Evolutionary conservation across 495 filamentous ascomycete genomes (phyloP).

Genomic region (Aspergillus indologenus): DNA sequence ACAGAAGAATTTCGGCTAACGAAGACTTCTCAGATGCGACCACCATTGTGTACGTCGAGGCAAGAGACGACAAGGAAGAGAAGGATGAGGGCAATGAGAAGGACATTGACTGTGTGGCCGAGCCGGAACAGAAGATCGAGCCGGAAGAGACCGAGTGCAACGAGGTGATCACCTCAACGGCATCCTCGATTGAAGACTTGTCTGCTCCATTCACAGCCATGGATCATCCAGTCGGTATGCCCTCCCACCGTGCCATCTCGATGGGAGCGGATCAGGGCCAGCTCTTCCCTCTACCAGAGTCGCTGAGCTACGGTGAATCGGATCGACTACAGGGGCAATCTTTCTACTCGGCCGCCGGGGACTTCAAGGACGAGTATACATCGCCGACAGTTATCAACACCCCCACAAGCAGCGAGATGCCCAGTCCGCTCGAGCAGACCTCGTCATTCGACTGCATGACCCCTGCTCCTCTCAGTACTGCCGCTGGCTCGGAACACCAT

Average conservation of each 20-base stretch:
- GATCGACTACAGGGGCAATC: constrained; percentile 27
- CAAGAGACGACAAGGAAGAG: constrained; percentile 34
- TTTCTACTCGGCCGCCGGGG: constrained; percentile 30
- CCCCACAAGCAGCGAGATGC: constrained; percentile 27
- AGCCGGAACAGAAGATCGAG: constrained; percentile 25
- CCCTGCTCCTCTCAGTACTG: constrained; percentile 25
- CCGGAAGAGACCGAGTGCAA: constrained; percentile 25
- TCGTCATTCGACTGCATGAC: constrained; percentile 34
- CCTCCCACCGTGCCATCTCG: constrained; percentile 19
- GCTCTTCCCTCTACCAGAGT: constrained; percentile 31
- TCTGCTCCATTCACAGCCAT: constrained; percentile 30
- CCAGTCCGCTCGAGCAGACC: constrained; percentile 33
- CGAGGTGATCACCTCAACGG: constrained; percentile 31
- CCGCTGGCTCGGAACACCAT: constrained; percentile 19
- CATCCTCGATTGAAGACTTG: constrained; percentile 33
- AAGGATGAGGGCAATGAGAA: constrained; percentile 41
- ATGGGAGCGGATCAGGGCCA: constrained; percentile 16
- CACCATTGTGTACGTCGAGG: constrained; percentile 34
- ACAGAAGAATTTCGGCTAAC: background rate
- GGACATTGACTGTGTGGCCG: constrained; percentile 33
- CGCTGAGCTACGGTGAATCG: constrained; percentile 35
- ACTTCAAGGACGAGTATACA: constrained; percentile 36
- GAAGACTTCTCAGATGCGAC: constrained; percentile 29
- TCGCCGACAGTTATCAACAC: constrained; percentile 34
- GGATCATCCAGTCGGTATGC: constrained; percentile 25